Base-by-base conservation (phyloP, 2,329 filamentous ascomycete species). In the Verticillium klebahnii region DNA sequence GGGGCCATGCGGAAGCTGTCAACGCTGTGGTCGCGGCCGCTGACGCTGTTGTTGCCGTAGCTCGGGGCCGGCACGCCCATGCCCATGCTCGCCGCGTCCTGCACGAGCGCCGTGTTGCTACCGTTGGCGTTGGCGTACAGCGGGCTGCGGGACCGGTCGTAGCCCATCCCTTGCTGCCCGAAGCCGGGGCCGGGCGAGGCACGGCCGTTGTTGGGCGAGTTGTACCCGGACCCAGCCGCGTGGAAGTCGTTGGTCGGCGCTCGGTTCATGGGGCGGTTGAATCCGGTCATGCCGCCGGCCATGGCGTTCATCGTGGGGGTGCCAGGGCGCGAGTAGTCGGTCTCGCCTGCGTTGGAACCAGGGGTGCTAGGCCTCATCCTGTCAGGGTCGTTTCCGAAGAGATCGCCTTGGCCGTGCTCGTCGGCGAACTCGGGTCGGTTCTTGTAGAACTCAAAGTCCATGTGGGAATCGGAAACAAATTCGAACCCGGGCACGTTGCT, bases 391-490 rank as follows among this genome's bases (percentile, higher is more conserved):
- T 78, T 81, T 3, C 89, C 89, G 65, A 85, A 89, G 7, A 89
- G 79, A 36, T 86, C 84, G 25, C 90, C 90, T 5, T 90, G 93
- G n/a, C 92, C 92, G 67, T 93, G 90, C 60, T 95, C 91, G 12
- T 93, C 89, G 1, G 88, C 87, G 75, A 98, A 97, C 68, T 97
- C 94, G 2, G 91, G 85, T 1, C 92, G 84, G 74, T 97, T 89
- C 76, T 96, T 97, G 82, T 89, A 98, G 76, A 92, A 94, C 64
- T 92, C 88, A 72, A 96, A 97, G 73, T 97, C 93, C 74, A 97
- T 88, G 57, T 92, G 87, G 60, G 85, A 85, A 69, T 98, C 94
- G 0, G 91, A 88, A 0, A 98, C 93, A 62, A 96, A 87, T 75
- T 98, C 94, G 74, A 97, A 97, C 0, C 92, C 92, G 0, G 89